Conservation (phyloP, 176 grass and related monocot species). For the Dendrocalamus sinicus region DNA sequence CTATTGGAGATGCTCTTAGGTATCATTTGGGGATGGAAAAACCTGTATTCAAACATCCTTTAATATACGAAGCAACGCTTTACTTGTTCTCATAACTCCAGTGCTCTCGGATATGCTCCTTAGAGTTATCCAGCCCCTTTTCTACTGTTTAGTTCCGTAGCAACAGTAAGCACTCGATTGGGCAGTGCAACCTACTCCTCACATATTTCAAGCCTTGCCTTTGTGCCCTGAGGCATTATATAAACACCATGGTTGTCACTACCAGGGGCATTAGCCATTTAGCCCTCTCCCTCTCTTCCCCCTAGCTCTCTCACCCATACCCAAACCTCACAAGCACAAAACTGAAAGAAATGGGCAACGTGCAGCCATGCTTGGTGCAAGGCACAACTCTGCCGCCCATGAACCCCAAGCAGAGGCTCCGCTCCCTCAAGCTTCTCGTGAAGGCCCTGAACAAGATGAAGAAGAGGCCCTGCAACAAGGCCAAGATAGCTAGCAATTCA, state of each 20-base stretch:
- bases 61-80: too few species aligned
- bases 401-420: slow-evolving; percentile 46
- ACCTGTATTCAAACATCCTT: too few species aligned
- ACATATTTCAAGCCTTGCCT: not conserved
- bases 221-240: slow-evolving; percentile 45
- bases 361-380: slow-evolving; percentile 66
- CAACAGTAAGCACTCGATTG: slow-evolving; percentile 37
- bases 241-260: slow-evolving; percentile 42
- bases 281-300: slow-evolving; percentile 16
- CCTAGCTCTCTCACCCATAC: not conserved
- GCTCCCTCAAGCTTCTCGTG: slow-evolving; percentile 53
- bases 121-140: too few species aligned
- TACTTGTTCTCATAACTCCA: too few species aligned
- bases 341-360: slow-evolving; percentile 56
- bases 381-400: slow-evolving; percentile 42
- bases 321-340: not conserved
- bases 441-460: slow-evolving; percentile 55
- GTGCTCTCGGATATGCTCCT: too few species aligned
- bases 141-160: too few species aligned
- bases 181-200: slow-evolving; percentile 59
- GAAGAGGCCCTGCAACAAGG: not conserved
- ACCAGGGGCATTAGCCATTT: slow-evolving; percentile 21
- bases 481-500: not conserved
- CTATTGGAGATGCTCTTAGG: too few species aligned
- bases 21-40: too few species aligned